Base-by-base conservation (phyloP, 129 eudicot species). In the Flaveria robusta region DNA sequence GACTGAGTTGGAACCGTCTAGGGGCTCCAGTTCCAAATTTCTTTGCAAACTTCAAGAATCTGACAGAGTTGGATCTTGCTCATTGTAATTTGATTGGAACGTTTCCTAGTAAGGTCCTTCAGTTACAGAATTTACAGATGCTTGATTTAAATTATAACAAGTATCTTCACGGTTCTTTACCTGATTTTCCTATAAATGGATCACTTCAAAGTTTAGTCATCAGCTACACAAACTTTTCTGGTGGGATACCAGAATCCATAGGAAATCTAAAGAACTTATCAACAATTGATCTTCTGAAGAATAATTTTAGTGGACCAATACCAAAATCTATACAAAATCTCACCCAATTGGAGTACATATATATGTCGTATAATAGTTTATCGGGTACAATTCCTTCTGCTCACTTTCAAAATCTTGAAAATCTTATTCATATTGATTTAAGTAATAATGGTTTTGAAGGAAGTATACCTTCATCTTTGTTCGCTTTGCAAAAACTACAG, bases 381-480 rank as follows among this genome's bases (percentile, higher is more conserved):
- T 75, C 85, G 0, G 93, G 93, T 54, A 27, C 43, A 11, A 60
- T 88, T 20, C 82, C 80, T 2, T 54, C 76, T 16, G 50, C 12
- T 14, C 52, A 84, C 66, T 91, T 91, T 41, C 77, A 71, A 42
- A 86, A 87, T 58, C 89, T 86, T 29, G 20, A 22, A 13, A 55
- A 56, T 74, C 93, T 91, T 73, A 60, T 34, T 2, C 24, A 4
- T 0, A 42, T 88, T 26, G 74, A 84, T 66, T 70, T 91, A 70
- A 75, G 84, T 9, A 77, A 19, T 69, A 91, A 91, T 50, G 18
- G 52, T 15, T 77, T 91, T 24, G 71, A 1, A 1, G 93, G 91
- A 16, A 82, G 70, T 29, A 76, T 91, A 66, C 97, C 97, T 12
- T 60, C 75, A n/a, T 88, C 93, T 67, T 72, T 90, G 67, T 88